Conservation (phyloP, 2,329 filamentous ascomycete species). For the Torrubiella hemipterigena region DNA sequence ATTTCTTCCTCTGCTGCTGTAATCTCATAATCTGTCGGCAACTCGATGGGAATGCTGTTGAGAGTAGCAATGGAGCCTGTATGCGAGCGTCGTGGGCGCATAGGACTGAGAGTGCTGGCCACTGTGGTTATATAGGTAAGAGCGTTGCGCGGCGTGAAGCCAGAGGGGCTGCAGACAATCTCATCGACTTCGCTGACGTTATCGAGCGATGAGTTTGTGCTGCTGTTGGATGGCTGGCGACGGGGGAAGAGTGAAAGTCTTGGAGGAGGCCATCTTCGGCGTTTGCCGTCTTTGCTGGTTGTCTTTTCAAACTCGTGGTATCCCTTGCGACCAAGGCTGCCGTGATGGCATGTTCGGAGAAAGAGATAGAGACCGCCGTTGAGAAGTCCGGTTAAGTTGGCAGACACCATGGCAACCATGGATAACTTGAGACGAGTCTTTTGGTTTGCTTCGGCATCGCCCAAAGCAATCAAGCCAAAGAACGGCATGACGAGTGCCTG, state of each 20-base stretch:
- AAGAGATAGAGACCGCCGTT: slow-evolving; percentile 56
- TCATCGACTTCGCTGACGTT: background rate
- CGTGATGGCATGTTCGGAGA: slow-evolving; percentile 48
- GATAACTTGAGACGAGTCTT: slow-evolving; percentile 35
- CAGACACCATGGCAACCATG: slow-evolving; percentile 53
- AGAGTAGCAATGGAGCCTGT: no score
- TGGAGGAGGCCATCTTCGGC: slow-evolving; percentile 2
- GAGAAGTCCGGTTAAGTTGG: slow-evolving; percentile 54
- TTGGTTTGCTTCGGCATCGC: slow-evolving; percentile 20
- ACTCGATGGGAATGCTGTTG: no score
- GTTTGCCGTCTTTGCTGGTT: slow-evolving; percentile 28
- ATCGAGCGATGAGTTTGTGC: no score
- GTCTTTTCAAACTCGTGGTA: slow-evolving; percentile 35
- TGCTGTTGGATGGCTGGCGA: no score
- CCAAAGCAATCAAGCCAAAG: slow-evolving; percentile 45
- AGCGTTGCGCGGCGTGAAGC: no score
- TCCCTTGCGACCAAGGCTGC: slow-evolving; percentile 38
- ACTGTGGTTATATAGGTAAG: no score
- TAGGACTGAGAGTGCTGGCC: no score
- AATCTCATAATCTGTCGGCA: no score
- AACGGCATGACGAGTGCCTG: slow-evolving; percentile 51
- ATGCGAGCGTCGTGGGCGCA: no score
- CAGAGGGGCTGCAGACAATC: slow-evolving; percentile 3
- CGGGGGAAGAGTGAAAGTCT: no score
- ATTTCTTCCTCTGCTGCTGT: no score